Conservation (phyloP, 306 rosid genomes). For the Cicer yamashitae region DNA sequence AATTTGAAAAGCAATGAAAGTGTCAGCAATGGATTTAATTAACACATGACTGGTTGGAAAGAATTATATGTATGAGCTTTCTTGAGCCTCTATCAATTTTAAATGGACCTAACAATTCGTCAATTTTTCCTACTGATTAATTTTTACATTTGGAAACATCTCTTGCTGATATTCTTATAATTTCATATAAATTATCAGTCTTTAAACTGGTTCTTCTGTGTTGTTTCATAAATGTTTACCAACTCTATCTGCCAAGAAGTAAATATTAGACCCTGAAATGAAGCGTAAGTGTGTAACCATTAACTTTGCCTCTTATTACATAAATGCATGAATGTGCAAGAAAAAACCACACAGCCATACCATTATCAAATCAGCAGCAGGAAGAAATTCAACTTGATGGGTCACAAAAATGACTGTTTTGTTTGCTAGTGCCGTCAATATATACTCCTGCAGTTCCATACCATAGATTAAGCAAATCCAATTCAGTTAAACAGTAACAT, state of each 20-base stretch:
- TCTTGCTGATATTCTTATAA: not conserved
- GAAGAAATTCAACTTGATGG: constrained; percentile 99
- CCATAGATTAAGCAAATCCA: constrained; percentile 46
- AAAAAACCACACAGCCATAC: constrained; percentile 56
- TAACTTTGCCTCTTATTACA: constrained; percentile 34
- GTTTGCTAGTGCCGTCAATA: constrained; percentile 81
- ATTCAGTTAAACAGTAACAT: constrained; percentile 44
- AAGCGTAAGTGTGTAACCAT: constrained; percentile 20
- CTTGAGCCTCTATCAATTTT: constrained; percentile 5
- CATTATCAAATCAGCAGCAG: constrained; percentile 91
- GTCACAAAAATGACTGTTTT: constrained; percentile 95
- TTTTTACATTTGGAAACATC: not conserved
- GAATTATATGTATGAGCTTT: constrained; percentile 8
- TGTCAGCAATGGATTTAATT: not conserved
- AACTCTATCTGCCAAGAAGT: constrained; percentile 24
- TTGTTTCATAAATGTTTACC: constrained; percentile 3
- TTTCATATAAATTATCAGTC: not conserved
- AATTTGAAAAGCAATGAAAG: not conserved
- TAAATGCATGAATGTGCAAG: constrained; percentile 40
- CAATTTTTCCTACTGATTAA: too few species aligned
- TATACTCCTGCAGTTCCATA: constrained; percentile 84
- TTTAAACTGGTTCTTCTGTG: not conserved
- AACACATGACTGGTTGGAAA: not conserved
- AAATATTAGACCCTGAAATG: constrained; percentile 2
- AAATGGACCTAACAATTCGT: not conserved